These are phyloP conservation scores for Oryza nivara DNA, from an alignment of 176 grass and related monocot genomes.

Conservation along the genomic window DNA sequence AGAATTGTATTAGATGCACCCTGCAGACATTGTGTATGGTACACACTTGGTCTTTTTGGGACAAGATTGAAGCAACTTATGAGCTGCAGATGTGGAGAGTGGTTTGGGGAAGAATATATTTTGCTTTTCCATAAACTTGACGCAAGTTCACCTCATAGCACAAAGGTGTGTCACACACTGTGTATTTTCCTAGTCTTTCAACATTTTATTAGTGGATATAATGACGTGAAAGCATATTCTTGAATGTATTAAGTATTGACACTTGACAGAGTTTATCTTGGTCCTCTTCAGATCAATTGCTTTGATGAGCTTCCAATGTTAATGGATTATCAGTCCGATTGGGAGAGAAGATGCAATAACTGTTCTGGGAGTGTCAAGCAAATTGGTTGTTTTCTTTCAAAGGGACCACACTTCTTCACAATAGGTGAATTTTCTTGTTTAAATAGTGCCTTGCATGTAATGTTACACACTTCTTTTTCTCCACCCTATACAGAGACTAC, in stretches of 20 bases:
- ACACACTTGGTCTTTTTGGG: not conserved
- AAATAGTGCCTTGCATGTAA: not conserved
- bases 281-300: not conserved
- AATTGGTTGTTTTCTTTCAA: slow-evolving; percentile 3
- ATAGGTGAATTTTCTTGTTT: not conserved
- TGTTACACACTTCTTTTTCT: not conserved
- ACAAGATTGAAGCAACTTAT: not conserved
- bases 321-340: not conserved
- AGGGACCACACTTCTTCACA: not conserved
- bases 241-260: not conserved
- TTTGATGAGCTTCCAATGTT: not conserved
- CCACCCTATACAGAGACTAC: not conserved
- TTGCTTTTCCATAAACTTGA: not conserved
- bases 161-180: not conserved
- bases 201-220: not conserved
- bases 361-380: not conserved
- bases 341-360: not conserved
- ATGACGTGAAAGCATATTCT: not conserved
- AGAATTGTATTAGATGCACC: not conserved
- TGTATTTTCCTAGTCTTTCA: not conserved
- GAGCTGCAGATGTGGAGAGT: slow-evolving; percentile 1
- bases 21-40: not conserved
- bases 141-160: not conserved
- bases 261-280: not conserved
- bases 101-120: not conserved